Conservation (phyloP, 2,329 filamentous ascomycete genomes). For the Ophiostoma pallidulum region DNA sequence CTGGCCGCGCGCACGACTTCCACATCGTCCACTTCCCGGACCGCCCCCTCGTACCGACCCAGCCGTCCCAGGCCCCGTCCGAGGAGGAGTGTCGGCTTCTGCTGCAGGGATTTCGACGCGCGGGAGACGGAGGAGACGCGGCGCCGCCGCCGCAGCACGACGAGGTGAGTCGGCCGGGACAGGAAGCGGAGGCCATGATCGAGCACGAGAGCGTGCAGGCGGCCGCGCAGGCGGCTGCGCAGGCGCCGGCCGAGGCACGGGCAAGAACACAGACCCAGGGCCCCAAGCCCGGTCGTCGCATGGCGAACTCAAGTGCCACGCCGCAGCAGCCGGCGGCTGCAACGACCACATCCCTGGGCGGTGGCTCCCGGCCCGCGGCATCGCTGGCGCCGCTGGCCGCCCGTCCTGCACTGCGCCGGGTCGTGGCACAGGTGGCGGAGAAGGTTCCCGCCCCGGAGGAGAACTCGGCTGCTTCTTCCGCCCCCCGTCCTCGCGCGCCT, state of each 20-base stretch:
- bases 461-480: too few species aligned
- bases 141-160: not conserved
- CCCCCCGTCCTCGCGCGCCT: too few species aligned
- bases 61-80: conserved; percentile 18
- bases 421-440: not conserved
- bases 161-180: not conserved
- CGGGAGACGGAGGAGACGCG: not conserved
- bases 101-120: not conserved
- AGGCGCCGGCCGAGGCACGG: not conserved
- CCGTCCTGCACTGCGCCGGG: not conserved
- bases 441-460: not conserved
- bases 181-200: not conserved
- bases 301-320: too few species aligned
- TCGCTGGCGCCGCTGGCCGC: not conserved
- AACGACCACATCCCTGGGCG: too few species aligned
- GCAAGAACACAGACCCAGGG: not conserved
- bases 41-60: conserved; percentile 16
- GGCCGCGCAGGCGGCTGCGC: not conserved
- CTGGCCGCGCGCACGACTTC: not conserved
- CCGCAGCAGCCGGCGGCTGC: too few species aligned
- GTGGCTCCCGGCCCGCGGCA: too few species aligned
- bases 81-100: conserved; percentile 22
- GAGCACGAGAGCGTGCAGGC: not conserved
- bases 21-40: conserved; percentile 21
- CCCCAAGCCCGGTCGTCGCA: too few species aligned